Conservation (phyloP, 805 yeast species). For the Nakazawaea anatomiae region DNA sequence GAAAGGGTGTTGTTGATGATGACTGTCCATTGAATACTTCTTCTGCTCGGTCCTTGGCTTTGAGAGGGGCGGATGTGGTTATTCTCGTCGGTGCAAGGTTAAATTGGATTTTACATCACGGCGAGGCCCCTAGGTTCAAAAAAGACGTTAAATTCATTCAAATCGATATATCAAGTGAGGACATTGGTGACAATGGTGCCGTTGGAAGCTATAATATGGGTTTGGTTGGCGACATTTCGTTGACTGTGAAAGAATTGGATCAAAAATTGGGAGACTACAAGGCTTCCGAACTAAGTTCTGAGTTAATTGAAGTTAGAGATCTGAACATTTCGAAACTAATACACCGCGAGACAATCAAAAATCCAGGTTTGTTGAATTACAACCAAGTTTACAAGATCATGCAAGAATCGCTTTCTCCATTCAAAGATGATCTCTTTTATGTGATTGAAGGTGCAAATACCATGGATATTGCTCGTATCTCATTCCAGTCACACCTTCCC, state of each 20-base stretch:
- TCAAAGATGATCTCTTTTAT: slow-evolving; percentile 30
- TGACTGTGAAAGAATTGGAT: slow-evolving; percentile 32
- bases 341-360: slow-evolving; percentile 23
- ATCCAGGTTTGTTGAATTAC: slow-evolving; percentile 33
- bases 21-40: slow-evolving; percentile 40
- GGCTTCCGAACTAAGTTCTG: slow-evolving; percentile 24
- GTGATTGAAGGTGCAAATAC: slow-evolving; percentile 75
- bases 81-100: slow-evolving; percentile 59
- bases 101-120: slow-evolving; percentile 72
- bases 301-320: slow-evolving; percentile 21
- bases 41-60: slow-evolving; percentile 59
- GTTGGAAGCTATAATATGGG: slow-evolving; percentile 30
- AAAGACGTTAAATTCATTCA: slow-evolving; percentile 45
- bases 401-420: slow-evolving; percentile 29
- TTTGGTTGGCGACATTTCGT: slow-evolving; percentile 49
- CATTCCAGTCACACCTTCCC: slow-evolving; percentile 49
- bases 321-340: slow-evolving; percentile 27
- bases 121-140: slow-evolving; percentile 48
- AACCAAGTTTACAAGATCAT: slow-evolving; percentile 47
- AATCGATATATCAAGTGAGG: slow-evolving; percentile 48
- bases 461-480: slow-evolving; percentile 63
- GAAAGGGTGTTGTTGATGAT: slow-evolving; percentile 64
- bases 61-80: slow-evolving; percentile 52
- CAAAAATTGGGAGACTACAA: slow-evolving; percentile 20
- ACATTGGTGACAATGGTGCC: slow-evolving; percentile 40